These are phyloP conservation scores for Chlamydomonas asymmetrica DNA, from an alignment of 139 green algal genomes.

Conservation along the genomic window DNA sequence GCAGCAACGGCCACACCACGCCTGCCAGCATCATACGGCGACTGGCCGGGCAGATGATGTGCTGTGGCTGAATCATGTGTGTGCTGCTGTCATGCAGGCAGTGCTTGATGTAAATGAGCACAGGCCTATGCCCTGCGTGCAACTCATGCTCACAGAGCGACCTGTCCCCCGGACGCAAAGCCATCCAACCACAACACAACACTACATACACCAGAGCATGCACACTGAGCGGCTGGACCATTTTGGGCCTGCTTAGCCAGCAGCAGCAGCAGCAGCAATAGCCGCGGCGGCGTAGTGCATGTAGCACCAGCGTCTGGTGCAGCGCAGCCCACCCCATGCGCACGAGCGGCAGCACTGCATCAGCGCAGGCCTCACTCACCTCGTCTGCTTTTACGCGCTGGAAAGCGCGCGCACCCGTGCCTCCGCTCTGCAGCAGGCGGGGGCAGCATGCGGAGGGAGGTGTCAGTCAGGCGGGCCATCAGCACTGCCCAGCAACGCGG, in stretches of 20 bases:
- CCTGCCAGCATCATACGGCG: no score
- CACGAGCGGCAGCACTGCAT: background rate
- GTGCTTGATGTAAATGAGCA: background rate
- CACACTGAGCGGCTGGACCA: no score
- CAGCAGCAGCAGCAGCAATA: background rate
- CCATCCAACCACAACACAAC: no score
- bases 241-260: background rate
- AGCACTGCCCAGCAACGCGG: no score
- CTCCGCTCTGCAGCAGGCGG: background rate
- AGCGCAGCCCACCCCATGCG: background rate
- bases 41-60: no score
- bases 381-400: constrained; percentile 78
- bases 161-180: no score
- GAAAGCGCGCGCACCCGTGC: constrained; percentile 64
- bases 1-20: no score
- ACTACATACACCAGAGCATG: no score
- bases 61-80: background rate
- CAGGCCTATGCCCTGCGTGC: no score
- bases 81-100: background rate
- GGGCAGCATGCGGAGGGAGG: background rate
- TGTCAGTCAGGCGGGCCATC: background rate
- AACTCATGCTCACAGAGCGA: no score
- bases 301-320: background rate
- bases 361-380: background rate
- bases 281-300: no score